Evolutionary conservation across 2,329 filamentous ascomycete species (phyloP).

Genomic region (Lecanicillium sp.): DNA sequence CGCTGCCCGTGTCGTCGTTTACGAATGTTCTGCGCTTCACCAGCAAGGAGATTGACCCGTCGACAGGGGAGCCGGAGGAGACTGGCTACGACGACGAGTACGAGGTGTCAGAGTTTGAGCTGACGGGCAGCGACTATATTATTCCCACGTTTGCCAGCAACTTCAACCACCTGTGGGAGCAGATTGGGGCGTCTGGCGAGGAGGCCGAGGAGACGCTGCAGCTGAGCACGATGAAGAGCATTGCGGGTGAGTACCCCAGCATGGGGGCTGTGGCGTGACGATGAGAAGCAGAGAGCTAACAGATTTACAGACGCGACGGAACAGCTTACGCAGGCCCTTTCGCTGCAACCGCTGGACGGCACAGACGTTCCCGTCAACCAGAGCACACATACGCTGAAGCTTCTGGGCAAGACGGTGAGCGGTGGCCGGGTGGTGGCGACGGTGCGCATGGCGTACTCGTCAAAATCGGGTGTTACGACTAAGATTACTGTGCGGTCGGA

Average conservation of each 20-base stretch:
- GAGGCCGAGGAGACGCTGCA: slow-evolving; percentile 89
- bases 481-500: slow-evolving; percentile 91
- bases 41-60: slow-evolving; percentile 94
- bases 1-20: slow-evolving; percentile 76
- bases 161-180: slow-evolving; percentile 94
- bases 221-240: slow-evolving; percentile 81
- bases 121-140: slow-evolving; percentile 88
- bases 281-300: slow-evolving; percentile 18
- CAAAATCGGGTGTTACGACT: slow-evolving; percentile 89
- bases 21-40: slow-evolving; percentile 95
- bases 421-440: slow-evolving; percentile 84
- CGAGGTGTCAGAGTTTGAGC: slow-evolving; percentile 87
- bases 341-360: slow-evolving; percentile 88
- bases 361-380: slow-evolving; percentile 85
- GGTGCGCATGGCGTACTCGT: slow-evolving; percentile 88
- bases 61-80: slow-evolving; percentile 87
- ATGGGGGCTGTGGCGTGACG: neutral
- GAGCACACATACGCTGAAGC: slow-evolving; percentile 88
- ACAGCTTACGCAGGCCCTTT: slow-evolving; percentile 77
- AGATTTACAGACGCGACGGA: slow-evolving; percentile 73
- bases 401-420: slow-evolving; percentile 90
- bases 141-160: slow-evolving; percentile 89
- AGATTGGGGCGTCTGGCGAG: slow-evolving; percentile 81
- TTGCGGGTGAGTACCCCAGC: slow-evolving; percentile 64
- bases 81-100: slow-evolving; percentile 96